Evolutionary conservation across 352 stramenopile species (phyloP).

Genomic region (Pythium plurisporium): DNA sequence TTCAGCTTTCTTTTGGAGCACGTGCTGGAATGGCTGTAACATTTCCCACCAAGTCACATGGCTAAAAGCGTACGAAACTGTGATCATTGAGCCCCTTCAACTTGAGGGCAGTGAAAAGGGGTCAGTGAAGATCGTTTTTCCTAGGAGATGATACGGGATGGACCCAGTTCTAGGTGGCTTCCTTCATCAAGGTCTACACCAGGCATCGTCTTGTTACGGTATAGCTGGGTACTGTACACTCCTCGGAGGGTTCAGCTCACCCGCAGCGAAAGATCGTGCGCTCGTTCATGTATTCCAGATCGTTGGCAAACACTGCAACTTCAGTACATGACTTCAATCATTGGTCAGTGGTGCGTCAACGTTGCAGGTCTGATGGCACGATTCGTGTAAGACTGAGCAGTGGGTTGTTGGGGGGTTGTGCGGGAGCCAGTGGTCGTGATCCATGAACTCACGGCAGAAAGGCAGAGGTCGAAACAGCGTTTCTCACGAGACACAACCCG

Average conservation of each 20-base stretch:
- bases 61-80: slow-evolving; percentile 1
- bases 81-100: neutral
- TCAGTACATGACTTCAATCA: too few species aligned
- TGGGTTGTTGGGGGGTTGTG: neutral
- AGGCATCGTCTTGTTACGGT: too few species aligned
- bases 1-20: neutral
- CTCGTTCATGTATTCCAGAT: too few species aligned
- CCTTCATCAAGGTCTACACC: too few species aligned
- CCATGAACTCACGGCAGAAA: slow-evolving; percentile 1
- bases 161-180: neutral
- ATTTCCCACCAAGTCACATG: neutral
- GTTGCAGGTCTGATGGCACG: neutral
- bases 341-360: neutral
- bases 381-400: neutral
- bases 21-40: neutral
- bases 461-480: neutral
- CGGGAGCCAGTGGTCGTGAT: neutral
- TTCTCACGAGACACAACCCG: slow-evolving; percentile 1
- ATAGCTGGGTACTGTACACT: too few species aligned
- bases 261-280: too few species aligned
- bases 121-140: slow-evolving; percentile 3
- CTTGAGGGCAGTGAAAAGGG: neutral
- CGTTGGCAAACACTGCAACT: too few species aligned
- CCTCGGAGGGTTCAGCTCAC: neutral
- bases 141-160: neutral